phyloP scores from a whole-genome alignment of 2,329 filamentous ascomycete genomes.

The Pseudonectria foliicola region DNA sequence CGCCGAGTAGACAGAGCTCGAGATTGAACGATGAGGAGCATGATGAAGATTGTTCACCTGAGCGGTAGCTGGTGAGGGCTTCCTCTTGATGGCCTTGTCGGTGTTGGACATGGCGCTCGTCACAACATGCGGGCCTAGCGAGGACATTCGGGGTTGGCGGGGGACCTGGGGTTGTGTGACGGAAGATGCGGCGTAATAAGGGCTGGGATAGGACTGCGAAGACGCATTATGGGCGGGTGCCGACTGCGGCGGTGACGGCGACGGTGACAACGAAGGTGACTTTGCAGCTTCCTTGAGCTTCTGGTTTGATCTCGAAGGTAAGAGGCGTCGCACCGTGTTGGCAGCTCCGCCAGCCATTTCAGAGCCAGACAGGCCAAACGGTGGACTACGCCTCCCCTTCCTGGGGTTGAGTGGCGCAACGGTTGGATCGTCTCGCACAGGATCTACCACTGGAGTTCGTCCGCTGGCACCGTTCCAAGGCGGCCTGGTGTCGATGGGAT shows the following conservation, averaged over 20 bases:
- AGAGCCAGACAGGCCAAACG: conserved; percentile 25
- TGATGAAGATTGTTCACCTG: conserved; percentile 17
- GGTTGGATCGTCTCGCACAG: conserved; percentile 53
- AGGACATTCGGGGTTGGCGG: conserved; percentile 1
- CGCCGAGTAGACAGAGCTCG: conserved; percentile 30
- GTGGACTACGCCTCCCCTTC: conserved; percentile 26
- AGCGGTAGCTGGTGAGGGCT: conserved; percentile 31
- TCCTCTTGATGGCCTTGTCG: conserved; percentile 38
- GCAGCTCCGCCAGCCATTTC: conserved; percentile 27
- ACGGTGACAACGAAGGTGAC: conserved; percentile 16
- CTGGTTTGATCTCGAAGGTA: conserved; percentile 28
- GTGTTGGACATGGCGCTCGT: conserved; percentile 18
- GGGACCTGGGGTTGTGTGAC: conserved; percentile 15
- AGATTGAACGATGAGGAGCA: conserved; percentile 24
- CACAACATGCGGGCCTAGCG: conserved; percentile 11
- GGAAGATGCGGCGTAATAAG: conserved; percentile 24
- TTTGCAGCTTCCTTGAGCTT: conserved; percentile 22
- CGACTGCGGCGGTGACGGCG: conserved; percentile 10
- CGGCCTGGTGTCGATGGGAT: conserved; percentile 38
- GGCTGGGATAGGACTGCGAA: conserved; percentile 26
- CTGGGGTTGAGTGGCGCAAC: conserved; percentile 49
- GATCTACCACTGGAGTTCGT: conserved; percentile 54
- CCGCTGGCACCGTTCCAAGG: conserved; percentile 71
- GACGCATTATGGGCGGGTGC: too few relatives aligned
- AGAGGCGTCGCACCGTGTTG: conserved; percentile 28